Percentiles rank a stretch among this genome's conserved stretches.
Conservation (phyloP, 148 eudicot species). For the Spergularia marina region DNA sequence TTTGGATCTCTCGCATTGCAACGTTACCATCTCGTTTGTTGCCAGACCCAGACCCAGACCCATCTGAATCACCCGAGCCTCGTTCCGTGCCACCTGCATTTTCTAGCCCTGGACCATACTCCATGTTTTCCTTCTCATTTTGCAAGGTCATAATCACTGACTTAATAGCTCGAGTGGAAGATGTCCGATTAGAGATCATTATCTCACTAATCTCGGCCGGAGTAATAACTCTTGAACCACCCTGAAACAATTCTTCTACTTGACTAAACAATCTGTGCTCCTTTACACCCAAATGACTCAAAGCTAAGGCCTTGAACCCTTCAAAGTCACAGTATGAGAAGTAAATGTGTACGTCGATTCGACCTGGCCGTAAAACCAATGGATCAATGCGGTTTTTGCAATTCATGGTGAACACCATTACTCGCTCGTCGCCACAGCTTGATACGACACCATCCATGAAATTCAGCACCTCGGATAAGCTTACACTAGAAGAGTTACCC, state of each 20-base stretch:
- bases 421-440: conserved; percentile 64
- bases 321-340: conserved; percentile 64
- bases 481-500: conserved; percentile 45
- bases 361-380: conserved; percentile 52
- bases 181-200: conserved; percentile 60
- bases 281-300: conserved; percentile 55
- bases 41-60: conserved; percentile 16
- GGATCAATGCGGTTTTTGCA: conserved; percentile 50
- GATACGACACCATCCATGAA: conserved; percentile 76
- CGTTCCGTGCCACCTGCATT: conserved; percentile 25
- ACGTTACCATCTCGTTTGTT: conserved; percentile 27
- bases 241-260: conserved; percentile 55
- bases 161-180: conserved; percentile 58
- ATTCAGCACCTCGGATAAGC: conserved; percentile 46
- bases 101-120: conserved; percentile 7
- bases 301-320: conserved; percentile 53
- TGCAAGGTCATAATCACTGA: conserved; percentile 48
- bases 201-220: conserved; percentile 68
- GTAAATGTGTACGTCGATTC: conserved; percentile 59
- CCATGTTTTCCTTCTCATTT: conserved; percentile 17
- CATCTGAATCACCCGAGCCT: conserved; percentile 30
- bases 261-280: conserved; percentile 63
- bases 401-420: conserved; percentile 73
- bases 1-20: conserved; percentile 39
- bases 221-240: conserved; percentile 45